phyloP scores from a whole-genome alignment of 2,329 filamentous ascomycete species.

The Colletotrichum karsti region DNA sequence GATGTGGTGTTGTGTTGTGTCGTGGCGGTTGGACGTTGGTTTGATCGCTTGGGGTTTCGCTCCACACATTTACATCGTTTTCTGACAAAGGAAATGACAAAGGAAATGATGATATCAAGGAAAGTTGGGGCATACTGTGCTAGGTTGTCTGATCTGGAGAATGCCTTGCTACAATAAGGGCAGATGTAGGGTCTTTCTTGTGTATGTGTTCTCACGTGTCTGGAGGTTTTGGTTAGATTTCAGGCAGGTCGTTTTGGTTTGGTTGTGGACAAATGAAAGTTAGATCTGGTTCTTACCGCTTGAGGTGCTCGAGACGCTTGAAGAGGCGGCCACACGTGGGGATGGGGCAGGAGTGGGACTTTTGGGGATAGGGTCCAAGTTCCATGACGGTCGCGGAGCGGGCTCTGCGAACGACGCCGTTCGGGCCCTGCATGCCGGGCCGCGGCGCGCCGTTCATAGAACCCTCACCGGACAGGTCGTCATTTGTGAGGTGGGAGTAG shows the following conservation, averaged over 20 bases:
- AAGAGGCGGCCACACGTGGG: constrained; percentile 96
- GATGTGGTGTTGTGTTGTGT: constrained; percentile 42
- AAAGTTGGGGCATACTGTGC: constrained; percentile 79
- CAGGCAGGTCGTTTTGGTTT: constrained; percentile 45
- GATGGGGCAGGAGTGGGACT: constrained; percentile 99
- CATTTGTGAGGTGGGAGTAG: constrained; percentile 68
- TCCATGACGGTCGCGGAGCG: constrained; percentile 97
- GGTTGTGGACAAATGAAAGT: constrained; percentile 45
- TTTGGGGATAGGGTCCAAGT: constrained; percentile 93
- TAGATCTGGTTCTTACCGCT: constrained; percentile 77
- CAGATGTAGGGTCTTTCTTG: constrained; percentile 99
- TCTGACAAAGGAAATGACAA: constrained; percentile 42
- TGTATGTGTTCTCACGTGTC: constrained; percentile 98
- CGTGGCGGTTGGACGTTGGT: constrained; percentile 39
- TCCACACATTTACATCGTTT: constrained; percentile 44
- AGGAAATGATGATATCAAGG: constrained; percentile 44
- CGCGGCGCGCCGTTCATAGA: constrained; percentile 66
- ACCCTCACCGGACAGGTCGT: constrained; percentile 68
- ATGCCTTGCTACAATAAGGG: constrained; percentile 97
- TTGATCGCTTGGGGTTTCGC: constrained; percentile 40
- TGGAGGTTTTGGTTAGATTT: constrained; percentile 64
- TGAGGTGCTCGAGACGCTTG: constrained; percentile 98
- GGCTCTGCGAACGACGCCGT: constrained; percentile 85
- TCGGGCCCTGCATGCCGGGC: constrained; percentile 74
- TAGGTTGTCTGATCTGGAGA: constrained; percentile 98